Conservation (phyloP, 768 basidiomycete genomes). For the Lentinula lateritia region DNA sequence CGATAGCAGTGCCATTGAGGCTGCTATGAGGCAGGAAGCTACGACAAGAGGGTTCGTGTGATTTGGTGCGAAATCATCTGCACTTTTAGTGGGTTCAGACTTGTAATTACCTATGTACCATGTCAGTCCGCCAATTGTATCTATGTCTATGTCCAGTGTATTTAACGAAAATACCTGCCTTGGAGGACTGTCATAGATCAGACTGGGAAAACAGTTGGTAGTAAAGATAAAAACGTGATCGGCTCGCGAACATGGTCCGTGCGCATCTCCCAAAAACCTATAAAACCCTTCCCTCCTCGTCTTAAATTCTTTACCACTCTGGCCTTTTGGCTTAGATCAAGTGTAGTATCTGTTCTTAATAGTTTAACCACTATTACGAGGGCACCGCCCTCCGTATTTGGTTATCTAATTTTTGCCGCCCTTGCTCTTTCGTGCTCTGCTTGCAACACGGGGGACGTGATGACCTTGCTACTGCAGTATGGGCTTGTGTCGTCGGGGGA, state of each 20-base stretch:
- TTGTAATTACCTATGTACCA: background rate
- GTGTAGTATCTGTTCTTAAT: conserved; percentile 87
- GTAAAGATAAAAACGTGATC: background rate
- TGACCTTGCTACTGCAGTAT: conserved; percentile 54
- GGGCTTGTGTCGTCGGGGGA: conserved; percentile 62
- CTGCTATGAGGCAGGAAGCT: background rate
- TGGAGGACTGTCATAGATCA: background rate
- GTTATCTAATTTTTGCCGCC: conserved; percentile 56
- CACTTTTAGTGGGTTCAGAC: background rate
- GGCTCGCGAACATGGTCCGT: background rate
- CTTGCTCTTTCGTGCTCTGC: conserved; percentile 49
- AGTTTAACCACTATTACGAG: conserved; percentile 13
- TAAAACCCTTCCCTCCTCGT: background rate
- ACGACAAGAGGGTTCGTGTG: background rate
- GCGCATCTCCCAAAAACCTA: background rate
- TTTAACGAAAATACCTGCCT: background rate
- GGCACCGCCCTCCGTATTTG: conserved; percentile 11
- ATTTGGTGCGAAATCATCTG: background rate
- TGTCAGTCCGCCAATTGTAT: no score
- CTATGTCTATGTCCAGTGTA: no score
- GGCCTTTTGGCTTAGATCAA: conserved; percentile 97
- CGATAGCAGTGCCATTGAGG: background rate
- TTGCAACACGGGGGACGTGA: conserved; percentile 47
- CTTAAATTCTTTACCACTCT: conserved; percentile 63
- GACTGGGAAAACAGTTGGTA: background rate